Evolutionary conservation across 192 early-diverging fungal species (phyloP).

Genomic region (Backusella parvicylindrica): DNA sequence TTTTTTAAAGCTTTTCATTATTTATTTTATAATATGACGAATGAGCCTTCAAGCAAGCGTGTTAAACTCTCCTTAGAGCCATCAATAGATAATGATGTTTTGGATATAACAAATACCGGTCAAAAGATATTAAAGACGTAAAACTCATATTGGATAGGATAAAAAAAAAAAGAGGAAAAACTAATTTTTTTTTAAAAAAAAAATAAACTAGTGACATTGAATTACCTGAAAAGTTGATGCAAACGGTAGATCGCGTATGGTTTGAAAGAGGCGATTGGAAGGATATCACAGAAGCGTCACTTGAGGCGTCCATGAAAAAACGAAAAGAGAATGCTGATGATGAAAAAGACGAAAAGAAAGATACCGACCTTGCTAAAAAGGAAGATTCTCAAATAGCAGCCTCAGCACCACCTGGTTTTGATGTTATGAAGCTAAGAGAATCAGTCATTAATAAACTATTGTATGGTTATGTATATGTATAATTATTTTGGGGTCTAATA

Average conservation of each 20-base stretch:
- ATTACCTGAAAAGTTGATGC: constrained; percentile 32
- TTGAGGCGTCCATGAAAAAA: constrained; percentile 1
- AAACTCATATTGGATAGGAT: neutral
- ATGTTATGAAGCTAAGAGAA: constrained; percentile 27
- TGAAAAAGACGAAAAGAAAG: neutral
- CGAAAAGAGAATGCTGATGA: neutral
- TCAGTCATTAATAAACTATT: constrained; percentile 31
- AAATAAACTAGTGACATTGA: constrained; percentile 19
- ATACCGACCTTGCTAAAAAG: neutral
- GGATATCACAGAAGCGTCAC: constrained; percentile 22
- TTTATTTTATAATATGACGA: neutral
- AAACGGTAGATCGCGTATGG: constrained; percentile 38
- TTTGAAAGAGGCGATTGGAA: constrained; percentile 36
- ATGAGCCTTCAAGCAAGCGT: constrained; percentile 14
- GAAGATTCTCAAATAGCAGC: neutral
- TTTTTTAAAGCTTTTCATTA: neutral
- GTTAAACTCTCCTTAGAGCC: constrained; percentile 35
- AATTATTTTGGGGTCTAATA: too few species aligned
- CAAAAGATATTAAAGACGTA: constrained; percentile 34
- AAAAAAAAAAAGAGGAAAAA: neutral
- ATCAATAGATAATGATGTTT: constrained; percentile 11
- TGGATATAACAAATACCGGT: constrained; percentile 33
- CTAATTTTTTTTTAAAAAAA: neutral
- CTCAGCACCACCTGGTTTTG: constrained; percentile 10
- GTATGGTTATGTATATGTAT: too few species aligned